Evolutionary conservation across 2,329 filamentous ascomycete genomes (phyloP).

Genomic region (Diaporthe ampelina): DNA sequence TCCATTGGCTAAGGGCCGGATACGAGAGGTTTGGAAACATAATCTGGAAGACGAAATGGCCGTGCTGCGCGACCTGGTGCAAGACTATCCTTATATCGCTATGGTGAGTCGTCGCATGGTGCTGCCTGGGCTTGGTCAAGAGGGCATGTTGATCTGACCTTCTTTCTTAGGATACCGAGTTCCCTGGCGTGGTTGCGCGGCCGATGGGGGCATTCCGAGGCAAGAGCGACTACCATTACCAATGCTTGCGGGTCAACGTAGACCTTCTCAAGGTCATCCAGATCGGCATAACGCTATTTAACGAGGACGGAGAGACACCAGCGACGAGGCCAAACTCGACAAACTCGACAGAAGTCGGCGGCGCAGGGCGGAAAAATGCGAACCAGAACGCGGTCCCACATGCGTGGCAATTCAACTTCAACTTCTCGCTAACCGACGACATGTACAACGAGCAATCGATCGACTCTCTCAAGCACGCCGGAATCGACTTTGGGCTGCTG

Average conservation of each 20-base stretch:
- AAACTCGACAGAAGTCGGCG: slow-evolving; percentile 57
- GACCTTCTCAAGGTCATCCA: slow-evolving; percentile 98
- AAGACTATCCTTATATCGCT: slow-evolving; percentile 94
- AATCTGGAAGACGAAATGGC: slow-evolving; percentile 95
- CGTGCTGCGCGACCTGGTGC: slow-evolving; percentile 83
- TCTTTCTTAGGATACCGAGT: slow-evolving; percentile 86
- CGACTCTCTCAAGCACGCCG: slow-evolving; percentile 88
- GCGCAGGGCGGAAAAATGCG: slow-evolving; percentile 56
- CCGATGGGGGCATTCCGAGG: slow-evolving; percentile 95
- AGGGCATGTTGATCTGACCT: slow-evolving; percentile 32
- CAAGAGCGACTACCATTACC: slow-evolving; percentile 98
- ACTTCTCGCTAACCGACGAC: slow-evolving; percentile 92
- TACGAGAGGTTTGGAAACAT: slow-evolving; percentile 96
- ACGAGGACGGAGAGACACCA: slow-evolving; percentile 88
- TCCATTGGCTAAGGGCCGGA: slow-evolving; percentile 77
- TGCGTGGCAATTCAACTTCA: slow-evolving; percentile 99
- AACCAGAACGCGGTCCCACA: slow-evolving; percentile 76
- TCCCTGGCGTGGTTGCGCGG: slow-evolving; percentile 95
- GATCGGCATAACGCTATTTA: slow-evolving; percentile 94
- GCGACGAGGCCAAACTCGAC: slow-evolving; percentile 73
- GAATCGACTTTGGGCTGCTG: slow-evolving; percentile 90
- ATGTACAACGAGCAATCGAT: slow-evolving; percentile 99
- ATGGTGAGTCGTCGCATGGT: slow-evolving; percentile 77
- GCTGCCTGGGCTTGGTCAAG: neutral
- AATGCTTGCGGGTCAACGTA: slow-evolving; percentile 96